Percentiles rank a stretch among this genome's conserved stretches.
phyloP scores from a whole-genome alignment of 2,329 filamentous ascomycete species.

The Cordyceps sp. region DNA sequence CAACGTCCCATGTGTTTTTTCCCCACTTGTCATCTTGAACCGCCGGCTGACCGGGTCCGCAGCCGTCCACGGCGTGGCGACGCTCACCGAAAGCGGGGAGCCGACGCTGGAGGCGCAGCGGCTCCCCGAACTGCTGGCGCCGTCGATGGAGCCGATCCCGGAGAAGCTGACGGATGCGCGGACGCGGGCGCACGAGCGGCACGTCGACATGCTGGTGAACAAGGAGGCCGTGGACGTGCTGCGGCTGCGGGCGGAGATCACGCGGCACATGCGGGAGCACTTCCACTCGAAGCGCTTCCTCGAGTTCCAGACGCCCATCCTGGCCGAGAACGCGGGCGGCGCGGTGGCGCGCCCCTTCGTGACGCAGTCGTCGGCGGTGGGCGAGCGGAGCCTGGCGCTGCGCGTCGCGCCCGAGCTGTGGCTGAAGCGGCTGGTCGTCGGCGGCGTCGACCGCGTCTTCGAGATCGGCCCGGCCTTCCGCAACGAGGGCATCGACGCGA shows the following conservation, averaged over 20 bases:
- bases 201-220: slow-evolving; percentile 76
- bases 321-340: slow-evolving; percentile 70
- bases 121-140: slow-evolving; percentile 58
- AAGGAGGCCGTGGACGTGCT: slow-evolving; percentile 50
- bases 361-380: slow-evolving; percentile 55
- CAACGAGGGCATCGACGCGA: slow-evolving; percentile 81
- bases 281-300: slow-evolving; percentile 58
- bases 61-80: slow-evolving; percentile 56
- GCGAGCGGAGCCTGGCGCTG: slow-evolving; percentile 54
- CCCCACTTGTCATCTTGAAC: neutral
- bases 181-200: slow-evolving; percentile 57
- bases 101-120: slow-evolving; percentile 53
- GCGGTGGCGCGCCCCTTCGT: slow-evolving; percentile 76
- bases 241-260: slow-evolving; percentile 56
- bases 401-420: slow-evolving; percentile 89
- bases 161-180: slow-evolving; percentile 52
- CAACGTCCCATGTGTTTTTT: slow-evolving; percentile 5
- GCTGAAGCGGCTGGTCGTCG: slow-evolving; percentile 81
- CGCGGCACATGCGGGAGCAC: slow-evolving; percentile 56
- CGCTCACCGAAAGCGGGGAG: slow-evolving; percentile 55
- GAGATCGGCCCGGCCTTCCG: slow-evolving; percentile 87
- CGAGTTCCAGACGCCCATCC: slow-evolving; percentile 82
- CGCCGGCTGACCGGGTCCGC: slow-evolving; percentile 10
- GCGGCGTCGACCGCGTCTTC: slow-evolving; percentile 76
- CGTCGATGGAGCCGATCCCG: slow-evolving; percentile 66